Evolutionary conservation across 306 rosid species (phyloP).

Genomic region (Spatholobus suberectus): DNA sequence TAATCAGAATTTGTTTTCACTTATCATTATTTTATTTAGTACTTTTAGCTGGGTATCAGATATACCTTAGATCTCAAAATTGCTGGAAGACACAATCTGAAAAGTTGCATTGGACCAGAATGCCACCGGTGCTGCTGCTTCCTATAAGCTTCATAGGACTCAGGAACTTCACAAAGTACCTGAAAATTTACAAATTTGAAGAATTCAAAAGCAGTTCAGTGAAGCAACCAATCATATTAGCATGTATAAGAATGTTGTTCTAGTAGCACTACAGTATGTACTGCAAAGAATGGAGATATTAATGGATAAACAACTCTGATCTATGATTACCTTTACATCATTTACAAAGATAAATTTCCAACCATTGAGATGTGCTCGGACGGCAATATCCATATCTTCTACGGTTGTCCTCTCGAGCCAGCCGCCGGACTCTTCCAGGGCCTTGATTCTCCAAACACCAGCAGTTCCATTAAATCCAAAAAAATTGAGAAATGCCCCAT

Average conservation of each 20-base stretch:
- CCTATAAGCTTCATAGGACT: slow-evolving; percentile 46
- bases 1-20: not conserved
- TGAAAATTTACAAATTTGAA: slow-evolving; percentile 35
- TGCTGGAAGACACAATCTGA: slow-evolving; percentile 79
- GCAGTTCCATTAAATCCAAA: slow-evolving; percentile 93
- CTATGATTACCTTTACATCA: slow-evolving; percentile 70
- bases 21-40: slow-evolving; percentile 7
- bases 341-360: slow-evolving; percentile 85
- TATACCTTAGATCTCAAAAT: slow-evolving; percentile 71
- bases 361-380: slow-evolving; percentile 50
- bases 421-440: slow-evolving; percentile 52
- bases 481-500: slow-evolving; percentile 80
- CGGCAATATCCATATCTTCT: slow-evolving; percentile 8
- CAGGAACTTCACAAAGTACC: slow-evolving; percentile 90
- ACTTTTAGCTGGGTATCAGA: not conserved
- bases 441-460: slow-evolving; percentile 90
- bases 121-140: slow-evolving; percentile 97
- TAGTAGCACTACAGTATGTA: not conserved
- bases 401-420: slow-evolving; percentile 12
- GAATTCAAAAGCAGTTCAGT: not conserved
- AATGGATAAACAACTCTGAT: not conserved
- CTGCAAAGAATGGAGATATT: not conserved
- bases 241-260: not conserved
- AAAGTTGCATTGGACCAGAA: slow-evolving; percentile 91
- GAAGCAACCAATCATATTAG: slow-evolving; percentile 3